phyloP scores from a whole-genome alignment of 1,284 basidiomycete species.

The Kwoniella shivajii region DNA sequence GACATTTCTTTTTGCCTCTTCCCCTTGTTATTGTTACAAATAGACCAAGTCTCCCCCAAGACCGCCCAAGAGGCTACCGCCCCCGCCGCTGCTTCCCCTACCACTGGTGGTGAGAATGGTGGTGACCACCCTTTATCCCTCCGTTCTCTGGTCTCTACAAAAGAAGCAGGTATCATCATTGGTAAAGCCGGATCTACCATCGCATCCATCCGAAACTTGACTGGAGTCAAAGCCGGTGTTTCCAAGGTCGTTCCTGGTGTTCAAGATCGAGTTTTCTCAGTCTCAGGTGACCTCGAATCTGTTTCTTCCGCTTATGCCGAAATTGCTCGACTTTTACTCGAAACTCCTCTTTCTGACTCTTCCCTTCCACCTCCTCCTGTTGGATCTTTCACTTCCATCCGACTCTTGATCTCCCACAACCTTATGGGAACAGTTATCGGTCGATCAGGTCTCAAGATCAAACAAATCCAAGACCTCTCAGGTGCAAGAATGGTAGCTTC shows the following conservation, averaged over 20 bases:
- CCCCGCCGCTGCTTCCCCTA: constrained; percentile 6
- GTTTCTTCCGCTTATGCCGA: constrained; percentile 94
- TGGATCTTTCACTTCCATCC: constrained; percentile 80
- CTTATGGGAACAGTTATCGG: constrained; percentile 99
- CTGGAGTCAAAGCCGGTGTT: constrained; percentile 96
- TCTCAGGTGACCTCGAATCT: constrained; percentile 85
- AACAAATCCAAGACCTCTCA: constrained; percentile 96
- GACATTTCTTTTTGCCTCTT: background rate
- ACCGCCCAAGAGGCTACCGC: constrained; percentile 29
- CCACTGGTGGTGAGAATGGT: constrained; percentile 7
- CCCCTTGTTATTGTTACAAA: constrained; percentile 7
- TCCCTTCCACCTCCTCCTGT: constrained; percentile 67
- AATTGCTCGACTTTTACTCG: constrained; percentile 89
- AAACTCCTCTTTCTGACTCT: constrained; percentile 65
- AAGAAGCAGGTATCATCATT: constrained; percentile 96
- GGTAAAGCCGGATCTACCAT: constrained; percentile 95
- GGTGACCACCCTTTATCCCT: constrained; percentile 65
- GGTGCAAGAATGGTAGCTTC: constrained; percentile 97
- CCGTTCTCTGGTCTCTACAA: constrained; percentile 89
- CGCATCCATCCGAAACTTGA: constrained; percentile 90
- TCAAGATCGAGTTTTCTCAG: constrained; percentile 93
- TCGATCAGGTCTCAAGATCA: constrained; percentile 95
- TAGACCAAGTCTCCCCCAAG: constrained; percentile 37
- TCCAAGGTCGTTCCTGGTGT: constrained; percentile 97
- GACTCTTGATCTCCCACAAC: constrained; percentile 96